Conservation (phyloP, 768 basidiomycete genomes). For the Boletus subcaerulescens region DNA sequence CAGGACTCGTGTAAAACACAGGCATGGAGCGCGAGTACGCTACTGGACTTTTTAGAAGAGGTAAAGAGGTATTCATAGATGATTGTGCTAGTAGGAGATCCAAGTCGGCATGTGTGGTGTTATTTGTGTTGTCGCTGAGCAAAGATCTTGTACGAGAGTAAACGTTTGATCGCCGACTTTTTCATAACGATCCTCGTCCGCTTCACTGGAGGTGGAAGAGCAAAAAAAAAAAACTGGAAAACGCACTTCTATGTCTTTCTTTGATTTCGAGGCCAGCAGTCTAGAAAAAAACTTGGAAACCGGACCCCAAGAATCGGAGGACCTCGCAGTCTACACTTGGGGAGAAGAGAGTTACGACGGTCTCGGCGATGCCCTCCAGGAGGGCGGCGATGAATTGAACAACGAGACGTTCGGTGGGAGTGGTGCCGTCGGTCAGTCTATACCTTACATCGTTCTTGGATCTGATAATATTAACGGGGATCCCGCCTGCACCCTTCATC, state of each 20-base stretch:
- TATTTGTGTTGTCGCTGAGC: conserved; percentile 20
- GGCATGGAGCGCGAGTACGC: conserved; percentile 93
- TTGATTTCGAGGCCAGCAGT: conserved; percentile 64
- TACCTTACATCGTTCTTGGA: conserved; percentile 1
- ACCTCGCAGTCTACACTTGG: conserved; percentile 91
- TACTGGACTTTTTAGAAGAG: conserved; percentile 83
- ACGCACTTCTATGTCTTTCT: conserved; percentile 66
- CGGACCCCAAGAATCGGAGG: conserved; percentile 58
- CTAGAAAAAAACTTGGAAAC: conserved; percentile 60
- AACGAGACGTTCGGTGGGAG: conserved; percentile 91
- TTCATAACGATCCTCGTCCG: conserved; percentile 10
- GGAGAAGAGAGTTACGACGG: conserved; percentile 89
- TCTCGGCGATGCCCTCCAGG: conserved; percentile 81
- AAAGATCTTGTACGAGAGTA: conserved; percentile 7
- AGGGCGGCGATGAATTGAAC: conserved; percentile 90
- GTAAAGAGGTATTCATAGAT: conserved; percentile 37
- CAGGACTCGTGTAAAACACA: conserved; percentile 89
- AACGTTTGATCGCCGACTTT: conserved; percentile 18
- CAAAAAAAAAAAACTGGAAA: conserved; percentile 1
- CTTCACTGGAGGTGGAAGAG: conserved; percentile 18
- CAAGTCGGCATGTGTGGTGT: conserved; percentile 20
- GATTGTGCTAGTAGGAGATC: background rate
- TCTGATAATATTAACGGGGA: conserved; percentile 12
- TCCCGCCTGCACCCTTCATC: conserved; percentile 1
- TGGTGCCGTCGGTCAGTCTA: conserved; percentile 65